Evolutionary conservation across 1,139 yeast species (phyloP), one percentile per base, ranked within the genome.

Genomic region (Eremothecium cymbalariae): DNA sequence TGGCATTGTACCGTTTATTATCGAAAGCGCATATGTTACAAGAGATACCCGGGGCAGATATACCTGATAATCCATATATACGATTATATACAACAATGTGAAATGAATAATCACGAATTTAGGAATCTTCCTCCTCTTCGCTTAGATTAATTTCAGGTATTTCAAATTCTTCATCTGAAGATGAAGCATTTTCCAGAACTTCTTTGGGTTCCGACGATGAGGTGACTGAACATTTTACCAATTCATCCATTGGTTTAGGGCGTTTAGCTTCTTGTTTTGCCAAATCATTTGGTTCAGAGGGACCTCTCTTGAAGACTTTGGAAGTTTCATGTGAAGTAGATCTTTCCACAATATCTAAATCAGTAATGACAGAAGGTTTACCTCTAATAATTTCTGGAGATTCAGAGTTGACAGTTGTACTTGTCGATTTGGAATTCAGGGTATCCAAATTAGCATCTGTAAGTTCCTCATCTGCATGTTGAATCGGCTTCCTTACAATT

Each of bases 81-180:
- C 28, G 26, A 29, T 18, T 31, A 37, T 15, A 19, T 33, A 20
- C 25, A 31, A 12, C 32, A 28, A 25, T 21, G 7, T 16, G 11
- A 9, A 15, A 9, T 14, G 7, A 14, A 18, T 26, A 13, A 26
- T 18, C 11, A 20, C 15, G 20, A 18, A 14, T 17, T 13, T 42
- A 36, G 4, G 41, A 42, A 21, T 48, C 49, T 14, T 48, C 53
- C 3, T 59, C 64, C 21, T 59, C 64, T 26, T 62, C 67, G 37
- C 64, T 58, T 7, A 73, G 48, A 20, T 67, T 74, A 37, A 75
- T 68, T 13, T 62, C 67, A 2, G 82, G 81, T 40, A 75, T 72
- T 42, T 72, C 81, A 39, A 74, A 68, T 41, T 74, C 80, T 4
- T 72, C 67, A 21, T 25, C 37, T 6, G 31, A 29, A 14, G n/a